Evolutionary conservation across 2,329 filamentous ascomycete genomes (phyloP).

Genomic region (Pochonia chlamydosporia): DNA sequence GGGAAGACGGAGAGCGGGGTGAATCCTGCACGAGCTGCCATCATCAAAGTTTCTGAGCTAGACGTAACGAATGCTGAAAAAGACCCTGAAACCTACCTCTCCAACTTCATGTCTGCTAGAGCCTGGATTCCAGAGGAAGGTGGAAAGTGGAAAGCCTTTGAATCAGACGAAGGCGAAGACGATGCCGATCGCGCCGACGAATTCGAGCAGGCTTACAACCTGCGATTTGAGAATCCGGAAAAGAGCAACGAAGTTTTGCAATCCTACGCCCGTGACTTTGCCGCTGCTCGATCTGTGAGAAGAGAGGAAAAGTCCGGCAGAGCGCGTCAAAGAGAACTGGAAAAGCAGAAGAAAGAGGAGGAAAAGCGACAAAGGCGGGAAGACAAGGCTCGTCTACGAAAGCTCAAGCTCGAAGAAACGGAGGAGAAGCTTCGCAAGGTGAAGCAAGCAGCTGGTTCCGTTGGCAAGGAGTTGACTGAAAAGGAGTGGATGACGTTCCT

Average conservation of each 20-base stretch:
- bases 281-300: slow-evolving; percentile 75
- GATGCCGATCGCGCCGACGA: slow-evolving; percentile 73
- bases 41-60: slow-evolving; percentile 45
- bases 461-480: slow-evolving; percentile 58
- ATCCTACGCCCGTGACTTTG: slow-evolving; percentile 83
- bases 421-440: slow-evolving; percentile 83
- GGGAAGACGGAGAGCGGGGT: slow-evolving; percentile 36
- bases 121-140: slow-evolving; percentile 75
- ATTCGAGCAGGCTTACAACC: slow-evolving; percentile 90
- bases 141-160: slow-evolving; percentile 71
- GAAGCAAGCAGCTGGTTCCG: slow-evolving; percentile 79
- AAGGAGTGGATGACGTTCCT: slow-evolving; percentile 82
- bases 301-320: slow-evolving; percentile 74
- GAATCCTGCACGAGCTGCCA: slow-evolving; percentile 48
- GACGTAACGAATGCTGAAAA: slow-evolving; percentile 75
- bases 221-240: slow-evolving; percentile 88
- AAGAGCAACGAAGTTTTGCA: slow-evolving; percentile 83
- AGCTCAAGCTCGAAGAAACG: slow-evolving; percentile 85
- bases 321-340: slow-evolving; percentile 71
- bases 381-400: slow-evolving; percentile 77
- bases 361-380: slow-evolving; percentile 71
- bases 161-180: slow-evolving; percentile 87
- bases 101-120: slow-evolving; percentile 87
- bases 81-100: slow-evolving; percentile 87
- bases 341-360: slow-evolving; percentile 70